Base-by-base conservation (phyloP, 2,329 filamentous ascomycete genomes). In the Fusarium mundagurra region DNA sequence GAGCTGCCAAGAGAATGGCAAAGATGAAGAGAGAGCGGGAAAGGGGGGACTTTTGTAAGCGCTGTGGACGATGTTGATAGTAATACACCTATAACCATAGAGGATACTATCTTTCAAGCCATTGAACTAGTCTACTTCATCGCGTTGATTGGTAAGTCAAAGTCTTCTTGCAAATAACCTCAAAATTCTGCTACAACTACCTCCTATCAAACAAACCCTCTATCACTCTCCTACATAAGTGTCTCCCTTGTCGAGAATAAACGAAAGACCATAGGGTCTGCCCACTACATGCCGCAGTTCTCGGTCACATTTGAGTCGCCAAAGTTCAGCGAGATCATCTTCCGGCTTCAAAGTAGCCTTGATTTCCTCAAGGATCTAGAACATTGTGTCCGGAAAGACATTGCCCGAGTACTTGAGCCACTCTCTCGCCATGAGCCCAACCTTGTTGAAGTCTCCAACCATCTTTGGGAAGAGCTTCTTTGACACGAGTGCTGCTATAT, bases 231-330 rank as follows among this genome's bases (percentile, higher is more conserved):
- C 2, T 11, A n/a, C 22, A 50, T 50, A 31, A 31, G 14, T n/a
- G 8, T 50, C 47, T n/a, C 47, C 20, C 27, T 17, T 8, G 10
- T 17, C 4, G 29, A 50, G 7, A 17, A 50, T 50, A 2, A 6
- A 7, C 29, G 47, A 50, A 50, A 50, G 45, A 11, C 1, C 10
- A 48, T 27, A 22, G 9, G 27, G 3, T 12, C 16, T 17, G 14
- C 4, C 3, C 45, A 4, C 7, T 11, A n/a, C 0, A 20, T 48
- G 27, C 45, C 20, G 5, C 20, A 5, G 5, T 14, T 8, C 3
- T 14, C 7, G 6, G 9, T 6, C 7, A 48, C 45, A 31, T 22
- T 17, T 3, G 20, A 8, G 1, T n/a, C 20, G 14, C 54, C 39
- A 24, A 20, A 17, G 5, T n/a, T 34, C 2, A 22, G 10, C 33